These are phyloP conservation scores for Selaginella moellendorffii DNA, from an alignment of 75 land plant genomes.

Conservation along the genomic window DNA sequence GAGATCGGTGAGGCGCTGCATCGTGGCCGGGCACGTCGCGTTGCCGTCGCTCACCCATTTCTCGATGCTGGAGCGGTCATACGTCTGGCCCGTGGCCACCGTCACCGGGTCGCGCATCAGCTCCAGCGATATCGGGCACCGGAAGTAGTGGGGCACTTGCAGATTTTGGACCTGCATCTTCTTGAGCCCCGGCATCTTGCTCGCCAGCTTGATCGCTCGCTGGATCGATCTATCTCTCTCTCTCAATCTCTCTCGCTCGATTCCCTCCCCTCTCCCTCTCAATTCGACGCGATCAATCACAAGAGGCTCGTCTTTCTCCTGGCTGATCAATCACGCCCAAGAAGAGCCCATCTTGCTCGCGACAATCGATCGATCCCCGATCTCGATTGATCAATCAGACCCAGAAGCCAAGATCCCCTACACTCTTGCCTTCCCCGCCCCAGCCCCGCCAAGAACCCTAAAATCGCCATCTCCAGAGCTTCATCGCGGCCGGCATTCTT, in stretches of 20 bases:
- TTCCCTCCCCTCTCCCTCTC: neutral
- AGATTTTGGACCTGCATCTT: neutral
- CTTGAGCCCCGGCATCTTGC: neutral
- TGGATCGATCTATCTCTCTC: too few relatives aligned
- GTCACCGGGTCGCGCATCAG: conserved; percentile 88
- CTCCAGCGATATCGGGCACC: conserved; percentile 92
- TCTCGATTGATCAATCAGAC: too few relatives aligned
- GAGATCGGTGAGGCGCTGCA: conserved; percentile 41
- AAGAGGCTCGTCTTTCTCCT: too few relatives aligned
- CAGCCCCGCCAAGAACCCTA: too few relatives aligned
- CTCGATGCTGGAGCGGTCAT: conserved; percentile 90
- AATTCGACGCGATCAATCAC: neutral
- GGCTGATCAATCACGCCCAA: too few relatives aligned
- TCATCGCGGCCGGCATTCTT: neutral
- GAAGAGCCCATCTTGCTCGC: too few relatives aligned
- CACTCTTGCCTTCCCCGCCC: too few relatives aligned
- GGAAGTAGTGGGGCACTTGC: conserved; percentile 42
- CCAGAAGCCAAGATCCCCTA: too few relatives aligned
- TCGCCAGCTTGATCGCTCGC: neutral
- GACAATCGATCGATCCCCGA: too few relatives aligned
- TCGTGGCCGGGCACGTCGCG: conserved; percentile 85
- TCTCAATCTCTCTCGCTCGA: too few relatives aligned
- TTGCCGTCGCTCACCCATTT: conserved; percentile 82
- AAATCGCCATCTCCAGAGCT: too few relatives aligned
- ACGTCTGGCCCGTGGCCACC: conserved; percentile 79